Evolutionary conservation across 2,329 filamentous ascomycete genomes (phyloP).

Genomic region (Colletotrichum zoysiae): DNA sequence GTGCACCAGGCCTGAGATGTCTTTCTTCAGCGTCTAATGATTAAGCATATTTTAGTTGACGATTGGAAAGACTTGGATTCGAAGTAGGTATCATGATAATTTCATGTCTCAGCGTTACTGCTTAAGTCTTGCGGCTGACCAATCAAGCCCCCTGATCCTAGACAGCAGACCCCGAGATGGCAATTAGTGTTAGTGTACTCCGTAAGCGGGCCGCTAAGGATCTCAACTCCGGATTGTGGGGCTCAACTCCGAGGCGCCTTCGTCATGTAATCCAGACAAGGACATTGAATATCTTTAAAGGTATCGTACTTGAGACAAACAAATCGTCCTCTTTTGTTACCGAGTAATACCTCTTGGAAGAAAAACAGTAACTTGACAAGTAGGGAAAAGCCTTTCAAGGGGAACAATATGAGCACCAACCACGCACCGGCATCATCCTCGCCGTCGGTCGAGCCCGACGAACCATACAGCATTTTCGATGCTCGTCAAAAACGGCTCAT

Average conservation of each 20-base stretch:
- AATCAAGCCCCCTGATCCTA: too few relatives aligned
- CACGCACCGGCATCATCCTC: too few relatives aligned
- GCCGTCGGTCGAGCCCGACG: slow-evolving; percentile 26
- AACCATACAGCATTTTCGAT: slow-evolving; percentile 65
- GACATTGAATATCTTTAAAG: not conserved
- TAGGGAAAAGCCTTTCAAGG: not conserved
- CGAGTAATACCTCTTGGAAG: too few relatives aligned
- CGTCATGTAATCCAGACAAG: not conserved
- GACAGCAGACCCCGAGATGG: too few relatives aligned
- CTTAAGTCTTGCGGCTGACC: not conserved
- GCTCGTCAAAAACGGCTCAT: slow-evolving; percentile 62
- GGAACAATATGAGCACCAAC: not conserved
- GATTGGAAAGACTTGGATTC: not conserved
- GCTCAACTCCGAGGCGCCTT: slow-evolving; percentile 24
- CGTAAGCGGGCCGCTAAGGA: too few relatives aligned
- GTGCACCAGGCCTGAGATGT: not conserved
- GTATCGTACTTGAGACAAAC: not conserved
- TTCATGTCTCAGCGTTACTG: not conserved
- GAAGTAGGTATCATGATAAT: too few relatives aligned
- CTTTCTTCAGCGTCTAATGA: not conserved
- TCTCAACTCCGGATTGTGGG: slow-evolving; percentile 34
- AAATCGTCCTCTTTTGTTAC: too few relatives aligned
- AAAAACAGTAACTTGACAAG: not conserved
- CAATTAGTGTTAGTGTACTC: too few relatives aligned
- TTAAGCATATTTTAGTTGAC: not conserved